A percentile compares a stretch with the other conserved stretches of the same genome.
These are phyloP conservation scores for Pythium rhizo-oryzae DNA, from an alignment of 352 stramenopile species.

Conservation along the genomic window DNA sequence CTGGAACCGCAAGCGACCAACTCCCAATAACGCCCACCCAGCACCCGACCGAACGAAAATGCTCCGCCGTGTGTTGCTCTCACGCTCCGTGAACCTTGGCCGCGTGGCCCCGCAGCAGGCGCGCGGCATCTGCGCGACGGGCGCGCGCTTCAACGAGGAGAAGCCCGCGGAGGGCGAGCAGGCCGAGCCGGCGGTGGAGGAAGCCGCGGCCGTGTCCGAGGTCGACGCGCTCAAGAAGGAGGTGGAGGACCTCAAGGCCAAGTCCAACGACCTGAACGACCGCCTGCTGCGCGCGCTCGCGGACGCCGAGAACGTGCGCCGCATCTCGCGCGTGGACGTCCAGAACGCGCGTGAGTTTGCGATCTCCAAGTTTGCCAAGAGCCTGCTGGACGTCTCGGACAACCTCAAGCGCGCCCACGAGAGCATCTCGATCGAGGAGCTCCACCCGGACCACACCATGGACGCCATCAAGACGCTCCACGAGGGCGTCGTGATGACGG, in stretches of 20 bases:
- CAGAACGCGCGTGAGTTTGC: slow-evolving; percentile 94
- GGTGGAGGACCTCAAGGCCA: slow-evolving; percentile 67
- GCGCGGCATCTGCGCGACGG: slow-evolving; percentile 50
- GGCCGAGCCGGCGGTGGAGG: slow-evolving; percentile 20
- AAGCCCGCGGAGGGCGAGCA: slow-evolving; percentile 36
- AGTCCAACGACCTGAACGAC: slow-evolving; percentile 87
- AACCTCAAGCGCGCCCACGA: slow-evolving; percentile 96
- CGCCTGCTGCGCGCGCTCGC: slow-evolving; percentile 91
- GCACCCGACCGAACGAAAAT: slow-evolving; percentile 32
- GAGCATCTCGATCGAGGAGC: slow-evolving; percentile 75
- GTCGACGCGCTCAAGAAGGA: slow-evolving; percentile 61
- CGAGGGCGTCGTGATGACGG: slow-evolving; percentile 95
- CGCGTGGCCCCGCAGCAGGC: slow-evolving; percentile 44
- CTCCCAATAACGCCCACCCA: not conserved
- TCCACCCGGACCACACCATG: slow-evolving; percentile 71
- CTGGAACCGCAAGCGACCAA: not conserved
- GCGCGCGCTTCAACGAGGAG: slow-evolving; percentile 50
- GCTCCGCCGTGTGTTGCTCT: slow-evolving; percentile 67
- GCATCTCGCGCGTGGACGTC: slow-evolving; percentile 94
- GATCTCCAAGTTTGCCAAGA: slow-evolving; percentile 97
- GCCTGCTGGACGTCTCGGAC: slow-evolving; percentile 97
- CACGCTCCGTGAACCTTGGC: slow-evolving; percentile 37
- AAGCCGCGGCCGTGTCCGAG: slow-evolving; percentile 27
- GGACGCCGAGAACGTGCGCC: slow-evolving; percentile 98
- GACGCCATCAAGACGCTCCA: slow-evolving; percentile 74